Conservation (phyloP, 345 rosid genomes). For the Pugionium dolabratum region DNA sequence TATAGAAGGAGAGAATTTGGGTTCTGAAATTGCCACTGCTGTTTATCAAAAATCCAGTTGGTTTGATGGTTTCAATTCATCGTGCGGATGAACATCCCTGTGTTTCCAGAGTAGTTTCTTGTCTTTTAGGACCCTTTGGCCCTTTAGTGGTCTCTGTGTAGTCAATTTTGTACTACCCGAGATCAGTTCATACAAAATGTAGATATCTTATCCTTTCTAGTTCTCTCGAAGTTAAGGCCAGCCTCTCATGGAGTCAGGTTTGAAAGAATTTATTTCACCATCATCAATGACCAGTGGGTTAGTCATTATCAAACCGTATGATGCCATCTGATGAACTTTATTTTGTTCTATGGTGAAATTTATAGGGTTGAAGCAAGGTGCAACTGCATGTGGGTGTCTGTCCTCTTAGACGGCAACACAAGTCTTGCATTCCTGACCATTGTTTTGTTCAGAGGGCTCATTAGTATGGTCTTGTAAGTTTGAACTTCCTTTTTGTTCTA, state of each 20-base stretch:
- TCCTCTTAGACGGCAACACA: not conserved
- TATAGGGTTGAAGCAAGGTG: not conserved
- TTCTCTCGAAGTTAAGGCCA: constrained; percentile 11
- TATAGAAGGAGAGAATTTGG: constrained; percentile 2
- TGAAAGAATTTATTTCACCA: constrained; percentile 4
- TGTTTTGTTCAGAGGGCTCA: not conserved
- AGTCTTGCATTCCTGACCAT: constrained; percentile 13
- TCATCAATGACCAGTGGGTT: not conserved
- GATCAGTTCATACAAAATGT: not conserved
- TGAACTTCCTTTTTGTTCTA: constrained; percentile 9
- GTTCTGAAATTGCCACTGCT: constrained; percentile 7
- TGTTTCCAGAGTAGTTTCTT: constrained; percentile 3
- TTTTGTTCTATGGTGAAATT: constrained; percentile 9
- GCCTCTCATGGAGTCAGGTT: not conserved
- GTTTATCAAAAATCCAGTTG: not conserved
- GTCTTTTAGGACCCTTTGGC: not conserved
- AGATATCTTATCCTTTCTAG: not conserved
- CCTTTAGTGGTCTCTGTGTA: constrained; percentile 9
- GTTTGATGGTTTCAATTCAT: constrained; percentile 15
- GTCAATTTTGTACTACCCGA: constrained; percentile 6
- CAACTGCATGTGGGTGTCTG: constrained; percentile 8
- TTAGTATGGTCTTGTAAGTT: constrained; percentile 16
- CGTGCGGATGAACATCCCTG: not conserved
- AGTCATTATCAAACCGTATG: constrained; percentile 7
- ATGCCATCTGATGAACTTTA: constrained; percentile 7